Conservation (phyloP, 1,284 basidiomycete genomes). For the Macrocybe sp. region DNA sequence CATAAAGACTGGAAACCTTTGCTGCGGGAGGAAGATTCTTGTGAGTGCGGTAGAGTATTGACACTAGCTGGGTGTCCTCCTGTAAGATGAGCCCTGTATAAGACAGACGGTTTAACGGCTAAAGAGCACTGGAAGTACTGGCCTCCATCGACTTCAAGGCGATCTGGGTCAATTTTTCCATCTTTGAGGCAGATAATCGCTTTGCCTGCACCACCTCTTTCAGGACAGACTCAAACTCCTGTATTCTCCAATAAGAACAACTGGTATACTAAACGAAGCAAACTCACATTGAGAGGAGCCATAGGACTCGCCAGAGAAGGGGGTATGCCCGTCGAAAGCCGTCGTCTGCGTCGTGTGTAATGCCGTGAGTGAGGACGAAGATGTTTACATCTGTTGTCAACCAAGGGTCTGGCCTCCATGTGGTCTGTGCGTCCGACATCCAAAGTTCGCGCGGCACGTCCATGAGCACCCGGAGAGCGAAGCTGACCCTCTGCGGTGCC, state of each 20-base stretch:
- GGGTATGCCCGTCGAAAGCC: slow-evolving; percentile 8
- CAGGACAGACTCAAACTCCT: slow-evolving; percentile 77
- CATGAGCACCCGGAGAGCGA: slow-evolving; percentile 66
- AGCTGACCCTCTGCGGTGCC: slow-evolving; percentile 71
- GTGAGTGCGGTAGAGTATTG: slow-evolving; percentile 81
- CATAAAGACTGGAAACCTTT: slow-evolving; percentile 84
- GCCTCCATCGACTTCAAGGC: slow-evolving; percentile 74
- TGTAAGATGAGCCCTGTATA: slow-evolving; percentile 24
- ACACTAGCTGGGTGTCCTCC: slow-evolving; percentile 83
- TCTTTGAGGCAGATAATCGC: slow-evolving; percentile 80
- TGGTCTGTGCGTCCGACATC: slow-evolving; percentile 21
- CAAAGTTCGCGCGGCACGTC: background rate
- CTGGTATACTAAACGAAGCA: background rate
- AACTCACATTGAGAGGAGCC: slow-evolving; percentile 29
- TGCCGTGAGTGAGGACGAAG: slow-evolving; percentile 9
- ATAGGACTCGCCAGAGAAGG: slow-evolving; percentile 14
- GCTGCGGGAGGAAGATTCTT: slow-evolving; percentile 59
- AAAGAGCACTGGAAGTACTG: slow-evolving; percentile 1
- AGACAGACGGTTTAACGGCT: slow-evolving; percentile 5
- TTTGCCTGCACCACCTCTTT: slow-evolving; percentile 78
- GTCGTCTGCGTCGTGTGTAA: slow-evolving; percentile 8
- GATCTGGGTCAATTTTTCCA: slow-evolving; percentile 68
- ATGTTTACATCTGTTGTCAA: slow-evolving; percentile 32
- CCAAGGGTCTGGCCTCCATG: slow-evolving; percentile 7
- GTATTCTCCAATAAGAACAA: slow-evolving; percentile 5